Conservation (phyloP, 495 filamentous ascomycete species). For the Penicillium lividum region DNA sequence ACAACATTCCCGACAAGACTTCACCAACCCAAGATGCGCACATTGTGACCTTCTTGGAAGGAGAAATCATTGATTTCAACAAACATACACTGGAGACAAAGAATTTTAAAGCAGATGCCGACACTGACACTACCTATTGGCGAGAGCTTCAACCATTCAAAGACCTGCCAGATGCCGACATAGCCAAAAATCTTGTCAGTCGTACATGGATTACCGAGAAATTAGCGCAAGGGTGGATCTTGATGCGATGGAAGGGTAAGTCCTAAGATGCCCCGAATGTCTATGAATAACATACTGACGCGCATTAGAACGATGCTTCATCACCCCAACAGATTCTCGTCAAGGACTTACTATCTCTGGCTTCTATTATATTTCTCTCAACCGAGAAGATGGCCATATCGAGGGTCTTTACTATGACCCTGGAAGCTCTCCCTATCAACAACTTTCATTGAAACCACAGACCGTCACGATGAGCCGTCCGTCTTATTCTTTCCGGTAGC, state of each 20-base stretch:
- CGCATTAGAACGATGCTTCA: constrained; percentile 65
- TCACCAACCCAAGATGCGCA: constrained; percentile 57
- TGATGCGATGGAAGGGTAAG: constrained; percentile 79
- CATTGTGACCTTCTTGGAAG: constrained; percentile 74
- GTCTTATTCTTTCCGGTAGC: constrained; percentile 44
- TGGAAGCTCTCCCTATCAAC: constrained; percentile 69
- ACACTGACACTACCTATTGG: constrained; percentile 71
- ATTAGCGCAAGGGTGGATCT: constrained; percentile 60
- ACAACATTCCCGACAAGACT: constrained; percentile 65
- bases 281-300: constrained; percentile 12
- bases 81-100: constrained; percentile 68
- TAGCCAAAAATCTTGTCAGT: constrained; percentile 60
- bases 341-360: constrained; percentile 71
- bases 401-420: constrained; percentile 77
- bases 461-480: constrained; percentile 42
- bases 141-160: constrained; percentile 68
- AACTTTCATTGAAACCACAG: constrained; percentile 59
- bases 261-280: constrained; percentile 2
- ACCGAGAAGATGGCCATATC: constrained; percentile 59
- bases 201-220: constrained; percentile 54
- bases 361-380: constrained; percentile 73
- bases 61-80: constrained; percentile 76
- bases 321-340: constrained; percentile 58
- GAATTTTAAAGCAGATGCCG: constrained; percentile 59
- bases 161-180: constrained; percentile 55